Percentiles rank a stretch among this genome's conserved stretches.
phyloP scores from a whole-genome alignment of 2,329 filamentous ascomycete genomes.

The Botrytis medusae region DNA sequence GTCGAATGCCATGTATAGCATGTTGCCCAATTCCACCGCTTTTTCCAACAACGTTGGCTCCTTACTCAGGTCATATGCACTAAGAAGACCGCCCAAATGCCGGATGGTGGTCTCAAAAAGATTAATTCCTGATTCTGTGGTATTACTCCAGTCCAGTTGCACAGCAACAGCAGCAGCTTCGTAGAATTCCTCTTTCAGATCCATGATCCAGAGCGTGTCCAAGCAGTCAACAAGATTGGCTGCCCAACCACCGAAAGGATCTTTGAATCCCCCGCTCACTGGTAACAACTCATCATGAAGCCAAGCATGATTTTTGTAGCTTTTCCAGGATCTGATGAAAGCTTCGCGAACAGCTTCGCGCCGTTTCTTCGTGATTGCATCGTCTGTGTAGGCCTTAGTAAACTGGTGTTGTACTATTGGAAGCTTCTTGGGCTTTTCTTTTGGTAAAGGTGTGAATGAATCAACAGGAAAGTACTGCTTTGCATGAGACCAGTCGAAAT shows the following conservation, averaged over 20 bases:
- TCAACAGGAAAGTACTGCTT: slow-evolving; percentile 2
- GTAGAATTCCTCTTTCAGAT: slow-evolving; percentile 72
- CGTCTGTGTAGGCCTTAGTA: neutral
- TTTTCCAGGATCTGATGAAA: slow-evolving; percentile 60
- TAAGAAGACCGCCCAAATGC: slow-evolving; percentile 42
- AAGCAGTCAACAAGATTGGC: slow-evolving; percentile 79
- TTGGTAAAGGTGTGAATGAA: neutral
- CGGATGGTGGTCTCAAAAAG: slow-evolving; percentile 44
- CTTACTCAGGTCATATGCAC: slow-evolving; percentile 40
- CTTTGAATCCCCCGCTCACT: slow-evolving; percentile 61
- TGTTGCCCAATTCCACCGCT: slow-evolving; percentile 37
- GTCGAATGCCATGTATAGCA: slow-evolving; percentile 46
- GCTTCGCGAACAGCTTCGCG: slow-evolving; percentile 28
- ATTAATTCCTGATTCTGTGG: slow-evolving; percentile 30
- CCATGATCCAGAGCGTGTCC: slow-evolving; percentile 85
- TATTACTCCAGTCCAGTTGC: slow-evolving; percentile 47
- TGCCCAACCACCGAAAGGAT: slow-evolving; percentile 88
- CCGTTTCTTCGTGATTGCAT: slow-evolving; percentile 1
- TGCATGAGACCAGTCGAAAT: slow-evolving; percentile 6
- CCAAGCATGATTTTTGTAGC: slow-evolving; percentile 80
- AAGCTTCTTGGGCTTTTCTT: neutral
- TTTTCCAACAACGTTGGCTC: slow-evolving; percentile 35
- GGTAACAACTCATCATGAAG: slow-evolving; percentile 81
- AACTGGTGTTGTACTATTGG: slow-evolving; percentile 8
- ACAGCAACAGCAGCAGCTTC: slow-evolving; percentile 53